These are phyloP conservation scores for Xylaria longipes DNA, from an alignment of 495 filamentous ascomycete species.

Conservation along the genomic window DNA sequence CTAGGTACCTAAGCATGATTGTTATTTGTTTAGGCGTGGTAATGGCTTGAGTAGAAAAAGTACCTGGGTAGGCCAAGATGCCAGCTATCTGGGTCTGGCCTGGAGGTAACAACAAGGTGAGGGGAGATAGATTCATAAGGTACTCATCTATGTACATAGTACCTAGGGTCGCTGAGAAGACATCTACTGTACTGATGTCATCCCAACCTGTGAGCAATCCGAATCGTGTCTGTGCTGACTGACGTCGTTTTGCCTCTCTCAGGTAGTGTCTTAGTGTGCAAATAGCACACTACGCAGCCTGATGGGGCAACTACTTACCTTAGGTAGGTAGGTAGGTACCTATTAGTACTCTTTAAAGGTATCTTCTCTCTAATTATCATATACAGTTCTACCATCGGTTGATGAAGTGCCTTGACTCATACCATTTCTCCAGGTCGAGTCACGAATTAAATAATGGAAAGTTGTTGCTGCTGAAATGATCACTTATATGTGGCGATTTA, in stretches of 20 bases:
- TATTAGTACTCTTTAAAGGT: neutral
- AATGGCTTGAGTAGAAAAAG: too few species aligned
- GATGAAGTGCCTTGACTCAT: neutral
- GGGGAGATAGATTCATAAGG: neutral
- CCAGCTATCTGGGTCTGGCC: too few species aligned
- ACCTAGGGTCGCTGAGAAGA: neutral
- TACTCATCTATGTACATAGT: neutral
- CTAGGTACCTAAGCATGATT: too few species aligned
- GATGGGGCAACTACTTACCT: neutral
- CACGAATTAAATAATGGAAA: neutral
- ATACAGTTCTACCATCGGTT: neutral
- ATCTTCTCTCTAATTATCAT: neutral
- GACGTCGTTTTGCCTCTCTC: constrained; percentile 2
- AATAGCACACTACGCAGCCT: neutral
- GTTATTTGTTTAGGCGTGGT: too few species aligned
- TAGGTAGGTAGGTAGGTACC: neutral
- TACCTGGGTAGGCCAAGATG: too few species aligned
- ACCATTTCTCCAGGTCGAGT: neutral
- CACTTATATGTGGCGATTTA: neutral
- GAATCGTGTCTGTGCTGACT: constrained; percentile 6
- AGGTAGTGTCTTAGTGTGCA: neutral
- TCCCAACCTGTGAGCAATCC: neutral
- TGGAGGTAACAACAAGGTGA: too few species aligned
- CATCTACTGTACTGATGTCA: neutral
- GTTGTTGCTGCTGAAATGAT: neutral